These are phyloP conservation scores for Aspergillus melleus DNA, from an alignment of 2,329 filamentous ascomycete genomes.

Conservation along the genomic window DNA sequence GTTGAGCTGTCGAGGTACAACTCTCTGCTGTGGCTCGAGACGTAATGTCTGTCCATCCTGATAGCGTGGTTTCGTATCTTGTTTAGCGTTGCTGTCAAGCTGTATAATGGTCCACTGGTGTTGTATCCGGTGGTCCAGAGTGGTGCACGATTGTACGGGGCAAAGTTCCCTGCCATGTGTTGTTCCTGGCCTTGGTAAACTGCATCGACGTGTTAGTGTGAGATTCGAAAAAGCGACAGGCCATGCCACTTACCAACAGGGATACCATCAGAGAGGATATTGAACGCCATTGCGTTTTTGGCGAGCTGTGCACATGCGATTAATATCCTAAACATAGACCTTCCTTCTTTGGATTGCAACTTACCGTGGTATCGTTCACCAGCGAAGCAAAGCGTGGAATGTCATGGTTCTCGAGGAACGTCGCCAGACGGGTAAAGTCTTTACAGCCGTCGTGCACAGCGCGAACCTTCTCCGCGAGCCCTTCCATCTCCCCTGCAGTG, in stretches of 20 bases:
- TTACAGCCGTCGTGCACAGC: conserved; percentile 28
- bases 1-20: conserved; percentile 43
- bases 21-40: conserved; percentile 38
- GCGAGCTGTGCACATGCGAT: background rate
- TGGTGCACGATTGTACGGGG: conserved; percentile 54
- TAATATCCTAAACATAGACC: background rate
- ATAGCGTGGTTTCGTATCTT: background rate
- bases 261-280: background rate
- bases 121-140: conserved; percentile 50
- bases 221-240: background rate
- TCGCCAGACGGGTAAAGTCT: conserved; percentile 50
- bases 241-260: background rate
- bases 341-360: background rate
- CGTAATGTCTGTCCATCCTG: conserved; percentile 27
- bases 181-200: conserved; percentile 67
- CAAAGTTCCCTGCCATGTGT: conserved; percentile 51
- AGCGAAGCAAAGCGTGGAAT: conserved; percentile 53
- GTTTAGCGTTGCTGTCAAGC: conserved; percentile 12
- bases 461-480: conserved; percentile 25
- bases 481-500: conserved; percentile 29
- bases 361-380: conserved; percentile 32
- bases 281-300: background rate
- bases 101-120: conserved; percentile 39
- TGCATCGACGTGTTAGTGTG: conserved; percentile 50
- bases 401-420: conserved; percentile 63